These are phyloP conservation scores for Syncephalis fuscata DNA, from an alignment of 371 early-diverging fungal species.

Conservation along the genomic window DNA sequence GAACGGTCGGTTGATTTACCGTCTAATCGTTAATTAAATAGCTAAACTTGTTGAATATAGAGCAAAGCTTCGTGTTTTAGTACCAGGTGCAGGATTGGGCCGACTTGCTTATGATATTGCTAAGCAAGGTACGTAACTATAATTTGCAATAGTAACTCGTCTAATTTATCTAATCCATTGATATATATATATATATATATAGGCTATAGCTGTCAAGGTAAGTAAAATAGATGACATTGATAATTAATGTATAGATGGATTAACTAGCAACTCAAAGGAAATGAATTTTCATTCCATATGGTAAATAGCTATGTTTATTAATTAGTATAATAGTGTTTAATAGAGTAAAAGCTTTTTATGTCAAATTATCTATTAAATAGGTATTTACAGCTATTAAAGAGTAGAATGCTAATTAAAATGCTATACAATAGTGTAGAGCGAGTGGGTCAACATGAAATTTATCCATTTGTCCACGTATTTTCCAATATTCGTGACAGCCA, in stretches of 20 bases:
- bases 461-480: constrained; percentile 82
- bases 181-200: neutral
- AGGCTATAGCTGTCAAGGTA: constrained; percentile 72
- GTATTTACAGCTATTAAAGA: too few species aligned
- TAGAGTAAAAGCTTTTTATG: constrained; percentile 37
- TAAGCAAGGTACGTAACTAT: constrained; percentile 21
- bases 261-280: constrained; percentile 21
- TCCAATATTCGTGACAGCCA: constrained; percentile 48
- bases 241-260: neutral
- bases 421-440: constrained; percentile 12
- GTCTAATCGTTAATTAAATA: neutral
- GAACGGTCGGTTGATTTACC: constrained; percentile 21
- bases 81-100: constrained; percentile 86
- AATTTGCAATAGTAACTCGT: neutral
- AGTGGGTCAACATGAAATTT: constrained; percentile 42
- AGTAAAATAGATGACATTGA: constrained; percentile 1
- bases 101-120: constrained; percentile 78
- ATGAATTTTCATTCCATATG: constrained; percentile 67
- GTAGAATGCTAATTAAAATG: too few species aligned
- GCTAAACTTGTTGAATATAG: constrained; percentile 10
- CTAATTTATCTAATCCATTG: neutral
- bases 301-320: constrained; percentile 11
- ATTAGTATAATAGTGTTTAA: neutral
- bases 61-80: constrained; percentile 42
- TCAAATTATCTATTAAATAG: constrained; percentile 80